Base-by-base conservation (phyloP, 805 yeast genomes). In the Metschnikowia dekortorum region DNA sequence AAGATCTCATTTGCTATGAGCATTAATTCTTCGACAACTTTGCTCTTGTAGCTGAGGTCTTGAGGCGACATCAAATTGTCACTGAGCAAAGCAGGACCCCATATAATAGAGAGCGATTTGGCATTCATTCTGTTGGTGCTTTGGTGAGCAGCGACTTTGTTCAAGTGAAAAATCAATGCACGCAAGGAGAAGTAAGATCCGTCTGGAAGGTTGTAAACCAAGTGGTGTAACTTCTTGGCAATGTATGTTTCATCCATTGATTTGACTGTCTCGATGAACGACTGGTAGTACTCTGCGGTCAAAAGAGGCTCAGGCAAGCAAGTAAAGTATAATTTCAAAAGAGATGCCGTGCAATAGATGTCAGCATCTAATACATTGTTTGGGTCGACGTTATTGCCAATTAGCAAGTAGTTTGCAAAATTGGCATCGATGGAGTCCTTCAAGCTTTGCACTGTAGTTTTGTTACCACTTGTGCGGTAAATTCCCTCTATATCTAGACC, bases 161-260 rank as follows among this genome's bases (percentile, higher is more conserved):
- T 83, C 53, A 94, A 79, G 66, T 94, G 99, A 76, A 92, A 89
- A 1, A 91, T 72, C 56, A 94, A 71, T 34, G 89, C 82, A 56
- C 97, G 75, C 58, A 94, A 75, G 0, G 98, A 91, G 75, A 96
- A 91, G 66, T 94, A 94, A 51, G 92, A 89, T 1, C 96, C 94
- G 69, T 94, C 99, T 0, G 97, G 97, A 49, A 94, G 76, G 57
- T 87, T 87, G 71, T 86, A 94, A 42, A 94, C 88, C 52, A 89
- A 79, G 41, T 89, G 88, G 67, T 94, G 99, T 59, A 94, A 75
- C 61, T 89, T 92, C 52, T 87, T 81, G 46, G 76, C 76, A 38
- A 89, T 83, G 43, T 60, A 70, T 9, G 67, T 61, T 53, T 70
- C 76, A 56, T 73, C 75, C 37, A 57, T 50, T 9, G 75, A 68